Percentiles rank a stretch among this genome's conserved stretches.
These are phyloP conservation scores for Lactifluus volemus DNA, from an alignment of 768 basidiomycete species.

Conservation along the genomic window DNA sequence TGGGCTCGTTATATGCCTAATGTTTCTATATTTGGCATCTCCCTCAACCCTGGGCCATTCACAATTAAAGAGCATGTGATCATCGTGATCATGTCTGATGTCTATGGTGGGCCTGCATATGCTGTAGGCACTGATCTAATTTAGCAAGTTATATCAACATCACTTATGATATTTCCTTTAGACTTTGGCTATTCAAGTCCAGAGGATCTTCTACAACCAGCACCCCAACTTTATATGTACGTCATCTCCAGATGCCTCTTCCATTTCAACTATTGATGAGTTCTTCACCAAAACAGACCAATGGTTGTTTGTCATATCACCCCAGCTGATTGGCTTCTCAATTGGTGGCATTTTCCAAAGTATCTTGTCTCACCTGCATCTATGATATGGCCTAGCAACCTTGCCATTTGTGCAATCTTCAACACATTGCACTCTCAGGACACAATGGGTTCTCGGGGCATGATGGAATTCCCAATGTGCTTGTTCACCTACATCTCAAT, in stretches of 20 bases:
- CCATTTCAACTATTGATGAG: background rate
- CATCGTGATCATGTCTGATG: background rate
- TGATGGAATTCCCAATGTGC: background rate
- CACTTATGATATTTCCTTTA: no score
- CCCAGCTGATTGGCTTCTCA: background rate
- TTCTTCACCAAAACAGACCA: no score
- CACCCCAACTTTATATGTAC: no score
- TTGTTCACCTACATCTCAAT: background rate
- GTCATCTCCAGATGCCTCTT: background rate
- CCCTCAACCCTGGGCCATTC: background rate
- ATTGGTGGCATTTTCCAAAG: background rate
- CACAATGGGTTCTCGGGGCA: background rate
- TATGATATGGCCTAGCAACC: background rate
- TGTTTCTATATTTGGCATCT: constrained; percentile 34
- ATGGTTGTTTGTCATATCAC: no score
- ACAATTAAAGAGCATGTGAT: background rate
- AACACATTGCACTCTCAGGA: background rate
- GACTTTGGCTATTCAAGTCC: no score
- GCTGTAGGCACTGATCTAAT: background rate
- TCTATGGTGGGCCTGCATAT: background rate
- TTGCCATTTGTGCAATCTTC: background rate
- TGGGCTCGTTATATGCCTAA: no score
- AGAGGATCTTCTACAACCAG: no score
- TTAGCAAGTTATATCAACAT: background rate
- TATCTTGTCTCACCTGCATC: background rate